Conservation (phyloP, 2,329 filamentous ascomycete species). For the Lachnellula suecica region DNA sequence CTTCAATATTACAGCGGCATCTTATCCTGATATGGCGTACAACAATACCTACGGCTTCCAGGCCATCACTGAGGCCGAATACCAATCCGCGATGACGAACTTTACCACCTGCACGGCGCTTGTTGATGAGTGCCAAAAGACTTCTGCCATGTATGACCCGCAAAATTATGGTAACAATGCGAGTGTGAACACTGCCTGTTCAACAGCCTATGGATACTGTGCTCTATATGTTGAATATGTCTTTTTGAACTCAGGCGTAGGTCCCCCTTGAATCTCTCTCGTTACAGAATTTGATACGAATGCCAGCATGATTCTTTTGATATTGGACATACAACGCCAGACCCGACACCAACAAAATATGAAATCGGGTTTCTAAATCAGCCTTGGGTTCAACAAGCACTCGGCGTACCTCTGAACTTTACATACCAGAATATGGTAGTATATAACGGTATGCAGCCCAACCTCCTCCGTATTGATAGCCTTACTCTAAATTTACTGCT, state of each 20-base stretch:
- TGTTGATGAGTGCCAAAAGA: neutral
- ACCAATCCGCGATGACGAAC: neutral
- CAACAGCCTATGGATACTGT: neutral
- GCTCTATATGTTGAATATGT: neutral
- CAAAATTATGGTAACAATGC: neutral
- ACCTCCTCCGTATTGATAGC: neutral
- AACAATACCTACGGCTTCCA: constrained; percentile 51
- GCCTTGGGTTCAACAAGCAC: constrained; percentile 46
- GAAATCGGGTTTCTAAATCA: constrained; percentile 18
- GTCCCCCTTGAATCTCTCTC: neutral
- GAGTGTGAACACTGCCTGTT: neutral
- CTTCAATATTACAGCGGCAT: constrained; percentile 48
- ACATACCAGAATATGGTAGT: constrained; percentile 31
- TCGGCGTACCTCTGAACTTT: constrained; percentile 61
- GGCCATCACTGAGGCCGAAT: constrained; percentile 44
- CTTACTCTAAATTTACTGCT: neutral
- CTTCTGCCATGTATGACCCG: neutral
- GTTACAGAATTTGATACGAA: neutral
- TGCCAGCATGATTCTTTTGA: constrained; percentile 35
- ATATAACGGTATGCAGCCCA: constrained; percentile 10
- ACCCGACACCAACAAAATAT: constrained; percentile 7
- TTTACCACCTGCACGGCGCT: neutral
- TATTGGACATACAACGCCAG: constrained; percentile 13
- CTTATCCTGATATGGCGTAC: constrained; percentile 22
- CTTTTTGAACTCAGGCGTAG: neutral